phyloP scores from a whole-genome alignment of 768 basidiomycete species.

The Xerocomus spinulosus region DNA sequence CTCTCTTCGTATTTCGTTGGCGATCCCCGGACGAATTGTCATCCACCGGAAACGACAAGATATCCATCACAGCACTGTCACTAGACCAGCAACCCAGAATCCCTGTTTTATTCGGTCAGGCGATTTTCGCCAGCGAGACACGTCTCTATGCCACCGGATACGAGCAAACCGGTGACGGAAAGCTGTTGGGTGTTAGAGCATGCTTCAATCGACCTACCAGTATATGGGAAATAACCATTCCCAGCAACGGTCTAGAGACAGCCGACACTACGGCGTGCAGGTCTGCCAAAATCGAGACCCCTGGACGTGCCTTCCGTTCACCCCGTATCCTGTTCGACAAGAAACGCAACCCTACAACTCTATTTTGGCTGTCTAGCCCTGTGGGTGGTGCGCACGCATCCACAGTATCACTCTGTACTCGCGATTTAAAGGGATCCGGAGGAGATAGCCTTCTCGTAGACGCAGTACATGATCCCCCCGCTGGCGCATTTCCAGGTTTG shows the following conservation, averaged over 20 bases:
- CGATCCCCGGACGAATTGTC: slow-evolving; percentile 9
- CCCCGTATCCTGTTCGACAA: slow-evolving; percentile 42
- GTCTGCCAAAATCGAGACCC: slow-evolving; percentile 34
- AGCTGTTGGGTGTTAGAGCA: slow-evolving; percentile 52
- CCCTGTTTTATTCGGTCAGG: slow-evolving; percentile 50
- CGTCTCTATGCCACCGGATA: slow-evolving; percentile 58
- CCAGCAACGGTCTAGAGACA: slow-evolving; percentile 2
- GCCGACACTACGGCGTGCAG: slow-evolving; percentile 16
- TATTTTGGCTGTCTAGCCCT: slow-evolving; percentile 54
- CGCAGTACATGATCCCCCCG: slow-evolving; percentile 35
- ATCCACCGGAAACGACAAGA: slow-evolving; percentile 1
- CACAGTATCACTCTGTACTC: slow-evolving; percentile 45
- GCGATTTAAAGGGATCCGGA: slow-evolving; percentile 30
- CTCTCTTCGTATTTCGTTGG: slow-evolving; percentile 54
- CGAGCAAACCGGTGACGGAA: slow-evolving; percentile 52
- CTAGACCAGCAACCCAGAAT: slow-evolving; percentile 2
- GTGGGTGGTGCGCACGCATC: slow-evolving; percentile 59
- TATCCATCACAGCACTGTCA: slow-evolving; percentile 12
- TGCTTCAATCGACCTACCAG: slow-evolving; percentile 58
- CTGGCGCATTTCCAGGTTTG: slow-evolving; percentile 55
- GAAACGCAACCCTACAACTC: slow-evolving; percentile 14
- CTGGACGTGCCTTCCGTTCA: slow-evolving; percentile 51
- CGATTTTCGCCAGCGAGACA: slow-evolving; percentile 42
- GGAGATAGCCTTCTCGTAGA: slow-evolving; percentile 35
- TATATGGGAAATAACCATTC: slow-evolving; percentile 48